Percentiles rank a stretch among this genome's conserved stretches.
phyloP scores from a whole-genome alignment of 257 asterid genomes.

The Solanum chiquidenum region DNA sequence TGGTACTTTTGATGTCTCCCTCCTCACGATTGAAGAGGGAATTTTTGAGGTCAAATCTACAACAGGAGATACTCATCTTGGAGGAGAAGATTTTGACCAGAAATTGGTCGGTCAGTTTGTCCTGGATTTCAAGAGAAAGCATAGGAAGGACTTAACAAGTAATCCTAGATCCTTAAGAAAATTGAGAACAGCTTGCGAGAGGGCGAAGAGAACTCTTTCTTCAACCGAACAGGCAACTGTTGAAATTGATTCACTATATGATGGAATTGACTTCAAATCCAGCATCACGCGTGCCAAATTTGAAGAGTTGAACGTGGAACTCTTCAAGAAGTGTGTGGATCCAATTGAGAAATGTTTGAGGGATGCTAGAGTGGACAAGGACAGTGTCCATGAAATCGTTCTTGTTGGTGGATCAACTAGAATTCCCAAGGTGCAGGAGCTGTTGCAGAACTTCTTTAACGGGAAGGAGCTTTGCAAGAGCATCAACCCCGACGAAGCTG shows the following conservation, averaged over 20 bases:
- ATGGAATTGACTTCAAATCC: neutral
- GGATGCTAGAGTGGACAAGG: neutral
- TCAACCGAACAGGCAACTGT: neutral
- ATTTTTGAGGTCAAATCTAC: conserved; percentile 5
- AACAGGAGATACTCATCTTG: conserved; percentile 6
- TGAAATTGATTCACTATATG: neutral
- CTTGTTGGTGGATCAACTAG: conserved; percentile 3
- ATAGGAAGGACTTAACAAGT: neutral
- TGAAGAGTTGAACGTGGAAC: neutral
- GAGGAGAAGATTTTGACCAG: conserved; percentile 1
- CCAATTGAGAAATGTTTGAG: conserved; percentile 6
- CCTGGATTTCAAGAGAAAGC: neutral
- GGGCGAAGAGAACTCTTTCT: neutral
- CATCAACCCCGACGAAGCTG: conserved; percentile 1
- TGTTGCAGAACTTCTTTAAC: neutral
- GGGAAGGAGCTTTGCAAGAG: conserved; percentile 1
- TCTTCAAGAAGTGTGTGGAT: neutral
- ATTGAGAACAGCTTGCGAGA: conserved; percentile 1
- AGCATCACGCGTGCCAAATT: neutral
- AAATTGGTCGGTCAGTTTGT: neutral
- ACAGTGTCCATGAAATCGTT: neutral
- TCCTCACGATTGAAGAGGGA: neutral
- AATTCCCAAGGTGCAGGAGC: neutral
- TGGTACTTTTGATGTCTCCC: conserved; percentile 2
- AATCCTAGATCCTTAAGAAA: neutral